Base-by-base conservation (phyloP, 495 filamentous ascomycete genomes). In the Jackrogersella multiformis region DNA sequence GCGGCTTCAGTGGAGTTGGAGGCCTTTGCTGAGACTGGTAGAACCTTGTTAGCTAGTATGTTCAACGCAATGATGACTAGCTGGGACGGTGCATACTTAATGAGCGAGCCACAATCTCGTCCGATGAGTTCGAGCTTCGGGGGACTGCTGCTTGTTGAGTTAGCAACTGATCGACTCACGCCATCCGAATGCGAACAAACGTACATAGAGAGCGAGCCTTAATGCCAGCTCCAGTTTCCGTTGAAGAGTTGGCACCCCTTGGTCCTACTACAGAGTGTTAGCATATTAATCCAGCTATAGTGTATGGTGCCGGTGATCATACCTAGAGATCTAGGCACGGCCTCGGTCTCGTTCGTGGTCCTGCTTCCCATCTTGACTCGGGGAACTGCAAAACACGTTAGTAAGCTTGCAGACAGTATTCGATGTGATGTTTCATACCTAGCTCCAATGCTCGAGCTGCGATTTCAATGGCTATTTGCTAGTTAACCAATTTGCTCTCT, bases 371-470 rank as follows among this genome's bases (percentile, higher is more conserved):
- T 0, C 28, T 32, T 38, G 10, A 46, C 3, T 55, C 45, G 24
- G 4, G 65, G 52, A 15, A 46, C 46, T 57, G 28, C 7, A 8
- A 9, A 16, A 6, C 4, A 5, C 10, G 21, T 53, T 45, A 54
- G 36, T 24, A 18, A 21, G 24, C 2, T n/a, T 23, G 1, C 35
- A 21, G 10, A 61, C 34, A 2, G 26, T 5, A 24, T 4, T 42
- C 20, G 8, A 24, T 5, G 24, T 32, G 24, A 7, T 28, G 2
- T 28, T 2, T n/a, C 52, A 39, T 64, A 57, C 61, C 42, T 10
- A 63, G 23, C 20, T 57, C 58, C 10, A 63, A 45, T 35, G 58
- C 58, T 54, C 65, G 42, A 15, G 65, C 58, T 1, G 65, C 44
- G 9, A 68, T 38, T 10, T 52, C 41, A 9, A 60, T 38, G 18